These are phyloP conservation scores for Suillus ampliporus DNA, from an alignment of 768 basidiomycete species.

Conservation along the genomic window DNA sequence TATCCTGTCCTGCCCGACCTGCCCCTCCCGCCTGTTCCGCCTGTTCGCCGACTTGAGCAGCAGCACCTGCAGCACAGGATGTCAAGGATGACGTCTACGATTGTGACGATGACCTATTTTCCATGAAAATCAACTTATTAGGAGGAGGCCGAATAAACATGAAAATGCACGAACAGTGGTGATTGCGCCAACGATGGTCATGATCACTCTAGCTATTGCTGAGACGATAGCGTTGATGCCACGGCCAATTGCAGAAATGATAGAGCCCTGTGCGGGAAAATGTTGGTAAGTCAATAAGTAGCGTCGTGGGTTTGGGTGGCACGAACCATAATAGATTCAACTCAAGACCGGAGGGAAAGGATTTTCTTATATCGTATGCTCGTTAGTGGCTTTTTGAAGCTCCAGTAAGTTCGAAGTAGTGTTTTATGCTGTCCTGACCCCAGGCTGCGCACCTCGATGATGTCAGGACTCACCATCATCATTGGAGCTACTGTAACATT, in stretches of 20 bases:
- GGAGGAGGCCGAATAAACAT: not conserved
- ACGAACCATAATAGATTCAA: constrained; percentile 15
- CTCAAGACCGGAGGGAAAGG: not conserved
- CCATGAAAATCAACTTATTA: not conserved
- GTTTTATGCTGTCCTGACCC: not conserved
- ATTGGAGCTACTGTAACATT: not conserved
- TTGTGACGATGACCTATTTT: constrained; percentile 64
- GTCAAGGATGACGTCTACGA: constrained; percentile 64
- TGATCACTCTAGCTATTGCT: constrained; percentile 59
- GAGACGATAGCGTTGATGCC: constrained; percentile 64
- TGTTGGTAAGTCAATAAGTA: not conserved
- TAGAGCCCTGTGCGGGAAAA: constrained; percentile 50
- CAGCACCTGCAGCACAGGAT: constrained; percentile 49
- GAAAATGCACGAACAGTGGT: constrained; percentile 52
- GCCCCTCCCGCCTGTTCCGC: too few relatives aligned
- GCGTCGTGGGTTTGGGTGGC: not conserved
- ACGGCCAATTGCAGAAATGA: constrained; percentile 66
- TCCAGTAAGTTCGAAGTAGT: not conserved
- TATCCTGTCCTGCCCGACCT: not conserved
- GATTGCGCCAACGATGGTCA: constrained; percentile 60
- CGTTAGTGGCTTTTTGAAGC: too few relatives aligned
- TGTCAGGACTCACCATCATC: not conserved
- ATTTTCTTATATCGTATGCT: not conserved
- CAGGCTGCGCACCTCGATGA: not conserved
- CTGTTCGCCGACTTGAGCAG: constrained; percentile 24